Evolutionary conservation across 306 rosid genomes (phyloP).

Genomic region (Ceratonia siliqua): DNA sequence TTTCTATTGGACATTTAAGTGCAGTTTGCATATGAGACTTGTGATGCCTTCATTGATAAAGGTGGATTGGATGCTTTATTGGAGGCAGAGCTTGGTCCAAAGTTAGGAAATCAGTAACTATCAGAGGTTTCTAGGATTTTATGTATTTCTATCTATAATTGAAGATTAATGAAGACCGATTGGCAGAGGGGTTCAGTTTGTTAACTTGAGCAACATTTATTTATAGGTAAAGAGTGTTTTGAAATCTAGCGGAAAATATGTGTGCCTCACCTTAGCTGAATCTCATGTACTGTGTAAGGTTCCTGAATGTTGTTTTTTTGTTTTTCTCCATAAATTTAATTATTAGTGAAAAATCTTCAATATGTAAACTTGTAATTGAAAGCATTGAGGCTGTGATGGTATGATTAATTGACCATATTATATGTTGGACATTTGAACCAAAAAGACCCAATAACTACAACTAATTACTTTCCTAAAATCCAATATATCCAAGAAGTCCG

Average conservation of each 20-base stretch:
- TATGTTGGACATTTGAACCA: not conserved
- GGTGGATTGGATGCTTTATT: constrained; percentile 97
- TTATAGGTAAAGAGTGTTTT: constrained; percentile 81
- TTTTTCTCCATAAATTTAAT: not conserved
- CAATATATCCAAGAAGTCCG: no score
- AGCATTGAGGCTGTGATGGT: not conserved
- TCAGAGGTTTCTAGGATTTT: constrained; percentile 57
- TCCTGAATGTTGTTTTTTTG: not conserved
- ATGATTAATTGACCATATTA: not conserved
- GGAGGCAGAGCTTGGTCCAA: constrained; percentile 91
- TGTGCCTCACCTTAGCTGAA: constrained; percentile 91
- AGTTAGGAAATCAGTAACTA: constrained; percentile 73
- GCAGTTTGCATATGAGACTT: constrained; percentile 63
- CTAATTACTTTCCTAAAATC: not conserved
- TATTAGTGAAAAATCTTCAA: not conserved
- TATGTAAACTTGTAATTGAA: constrained; percentile 5
- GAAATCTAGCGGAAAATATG: constrained; percentile 76
- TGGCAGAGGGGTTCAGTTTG: constrained; percentile 9
- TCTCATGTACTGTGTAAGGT: constrained; percentile 78
- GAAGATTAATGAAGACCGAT: not conserved
- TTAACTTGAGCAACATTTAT: not conserved
- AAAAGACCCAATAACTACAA: not conserved
- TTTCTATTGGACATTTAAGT: not conserved
- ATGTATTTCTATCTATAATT: not conserved
- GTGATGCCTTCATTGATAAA: constrained; percentile 72